phyloP scores from a whole-genome alignment of 257 asterid genomes.

The Jacaranda mimosifolia region DNA sequence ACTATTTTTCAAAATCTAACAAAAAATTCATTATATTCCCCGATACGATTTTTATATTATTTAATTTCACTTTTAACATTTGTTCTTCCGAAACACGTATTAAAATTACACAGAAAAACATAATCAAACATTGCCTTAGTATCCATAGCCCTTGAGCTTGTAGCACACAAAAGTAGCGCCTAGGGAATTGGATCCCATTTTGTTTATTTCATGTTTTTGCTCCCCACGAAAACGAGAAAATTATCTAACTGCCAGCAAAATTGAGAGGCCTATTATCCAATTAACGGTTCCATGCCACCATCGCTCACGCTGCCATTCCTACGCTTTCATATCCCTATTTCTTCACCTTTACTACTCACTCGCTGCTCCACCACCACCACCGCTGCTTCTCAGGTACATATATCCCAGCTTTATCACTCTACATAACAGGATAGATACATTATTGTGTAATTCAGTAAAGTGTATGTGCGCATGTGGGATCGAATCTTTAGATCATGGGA shows the following conservation, averaged over 20 bases:
- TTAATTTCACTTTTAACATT: too few relatives aligned
- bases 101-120: too few relatives aligned
- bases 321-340: slow-evolving; percentile 29
- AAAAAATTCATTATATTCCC: too few relatives aligned
- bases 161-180: background rate
- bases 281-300: slow-evolving; percentile 33
- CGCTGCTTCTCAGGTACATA: slow-evolving; percentile 33
- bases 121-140: too few relatives aligned
- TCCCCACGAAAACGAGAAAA: slow-evolving; percentile 14
- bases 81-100: too few relatives aligned
- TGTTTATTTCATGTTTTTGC: background rate
- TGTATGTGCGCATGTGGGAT: slow-evolving; percentile 26
- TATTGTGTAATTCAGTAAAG: slow-evolving; percentile 1
- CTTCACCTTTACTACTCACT: slow-evolving; percentile 36
- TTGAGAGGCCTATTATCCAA: background rate
- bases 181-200: slow-evolving; percentile 1
- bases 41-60: too few relatives aligned
- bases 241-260: slow-evolving; percentile 31
- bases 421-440: background rate
- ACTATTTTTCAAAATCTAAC: too few relatives aligned
- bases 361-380: slow-evolving; percentile 35
- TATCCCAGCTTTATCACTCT: background rate
- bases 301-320: slow-evolving; percentile 26
- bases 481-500: slow-evolving; percentile 29
- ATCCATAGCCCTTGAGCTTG: background rate